A percentile compares a stretch with the other conserved stretches of the same genome.
phyloP scores from a whole-genome alignment of 768 basidiomycete genomes.

The Cystobasidium ongulense region DNA sequence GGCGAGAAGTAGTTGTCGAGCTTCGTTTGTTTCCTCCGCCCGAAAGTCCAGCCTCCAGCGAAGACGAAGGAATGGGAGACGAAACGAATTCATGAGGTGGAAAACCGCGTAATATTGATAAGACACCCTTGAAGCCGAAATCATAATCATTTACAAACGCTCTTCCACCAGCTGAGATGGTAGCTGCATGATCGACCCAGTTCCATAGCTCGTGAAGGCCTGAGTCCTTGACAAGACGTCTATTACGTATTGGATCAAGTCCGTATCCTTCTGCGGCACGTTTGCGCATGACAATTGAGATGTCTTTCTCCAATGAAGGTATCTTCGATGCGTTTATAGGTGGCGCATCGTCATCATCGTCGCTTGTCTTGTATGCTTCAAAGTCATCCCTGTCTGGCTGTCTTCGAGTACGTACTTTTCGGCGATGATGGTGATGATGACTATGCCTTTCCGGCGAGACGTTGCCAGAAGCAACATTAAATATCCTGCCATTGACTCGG shows the following conservation, averaged over 20 bases:
- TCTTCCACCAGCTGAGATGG: conserved; percentile 11
- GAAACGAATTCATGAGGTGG: conserved; percentile 8
- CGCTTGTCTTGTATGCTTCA: conserved; percentile 10
- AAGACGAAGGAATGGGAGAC: background rate
- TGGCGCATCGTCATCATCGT: conserved; percentile 12
- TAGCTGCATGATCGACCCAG: conserved; percentile 26
- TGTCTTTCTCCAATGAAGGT: conserved; percentile 26
- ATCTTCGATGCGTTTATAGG: background rate
- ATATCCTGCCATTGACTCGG: background rate
- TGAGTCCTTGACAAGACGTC: background rate
- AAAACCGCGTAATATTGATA: conserved; percentile 38
- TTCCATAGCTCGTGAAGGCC: conserved; percentile 15
- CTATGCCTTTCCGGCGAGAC: conserved; percentile 3
- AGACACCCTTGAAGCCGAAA: conserved; percentile 39
- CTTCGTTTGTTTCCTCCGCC: background rate
- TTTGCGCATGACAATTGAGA: conserved; percentile 10
- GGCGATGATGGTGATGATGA: background rate
- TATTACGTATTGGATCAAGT: conserved; percentile 11
- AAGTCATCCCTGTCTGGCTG: background rate
- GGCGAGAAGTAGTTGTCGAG: background rate
- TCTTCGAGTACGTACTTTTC: background rate
- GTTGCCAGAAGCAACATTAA: background rate
- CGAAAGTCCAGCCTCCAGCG: background rate
- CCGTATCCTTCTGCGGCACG: conserved; percentile 21
- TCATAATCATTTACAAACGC: conserved; percentile 36